Percentiles rank a stretch among this genome's conserved stretches.
Conservation (phyloP, 257 asterid genomes). For the Solanum pimpinellifolium region DNA sequence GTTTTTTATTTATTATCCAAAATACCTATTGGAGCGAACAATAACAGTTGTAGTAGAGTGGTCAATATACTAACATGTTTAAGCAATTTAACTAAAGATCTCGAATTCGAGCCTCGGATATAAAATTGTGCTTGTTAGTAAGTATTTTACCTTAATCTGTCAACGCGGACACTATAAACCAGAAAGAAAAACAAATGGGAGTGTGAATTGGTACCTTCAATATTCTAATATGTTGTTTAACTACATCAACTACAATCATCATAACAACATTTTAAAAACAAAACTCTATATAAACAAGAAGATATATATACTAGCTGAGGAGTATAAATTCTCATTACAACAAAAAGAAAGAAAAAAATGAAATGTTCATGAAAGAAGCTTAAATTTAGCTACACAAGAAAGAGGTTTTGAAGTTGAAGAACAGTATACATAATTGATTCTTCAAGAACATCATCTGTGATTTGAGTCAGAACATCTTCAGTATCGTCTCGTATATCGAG, state of each 20-base stretch:
- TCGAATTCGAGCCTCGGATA: background rate
- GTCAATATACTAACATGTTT: rapidly evolving
- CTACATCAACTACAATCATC: background rate
- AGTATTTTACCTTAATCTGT: too few species aligned
- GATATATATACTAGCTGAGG: background rate
- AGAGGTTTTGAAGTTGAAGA: constrained; percentile 17
- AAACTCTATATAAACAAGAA: background rate
- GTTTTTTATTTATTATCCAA: background rate
- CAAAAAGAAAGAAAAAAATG: background rate
- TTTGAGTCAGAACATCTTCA: constrained; percentile 29
- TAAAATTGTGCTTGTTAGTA: background rate
- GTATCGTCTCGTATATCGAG: constrained; percentile 30
- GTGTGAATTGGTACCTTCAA: background rate
- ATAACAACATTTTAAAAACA: background rate
- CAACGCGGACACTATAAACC: background rate
- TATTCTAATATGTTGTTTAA: background rate
- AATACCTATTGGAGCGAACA: background rate
- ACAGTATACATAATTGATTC: constrained; percentile 40
- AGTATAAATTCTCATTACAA: background rate
- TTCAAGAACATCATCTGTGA: constrained; percentile 52
- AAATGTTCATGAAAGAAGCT: background rate
- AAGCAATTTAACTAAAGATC: background rate
- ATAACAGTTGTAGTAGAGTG: background rate
- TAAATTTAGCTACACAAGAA: constrained; percentile 5
- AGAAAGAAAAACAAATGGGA: background rate